phyloP scores from a whole-genome alignment of 2,329 filamentous ascomycete genomes.

The Pseudogymnoascus sp. region DNA sequence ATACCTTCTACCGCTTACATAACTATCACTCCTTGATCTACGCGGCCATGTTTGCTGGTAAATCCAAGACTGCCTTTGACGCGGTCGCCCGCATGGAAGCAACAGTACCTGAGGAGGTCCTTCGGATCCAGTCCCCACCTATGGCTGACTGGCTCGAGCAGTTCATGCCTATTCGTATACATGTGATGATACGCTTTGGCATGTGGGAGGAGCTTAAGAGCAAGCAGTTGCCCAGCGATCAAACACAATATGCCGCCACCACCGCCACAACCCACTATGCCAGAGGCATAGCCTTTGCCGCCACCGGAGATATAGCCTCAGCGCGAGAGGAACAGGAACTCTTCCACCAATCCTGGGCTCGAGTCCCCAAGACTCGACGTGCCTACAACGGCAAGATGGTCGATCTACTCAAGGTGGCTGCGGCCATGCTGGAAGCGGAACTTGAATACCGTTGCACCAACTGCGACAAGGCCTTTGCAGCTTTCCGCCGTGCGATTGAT shows the following conservation, averaged over 20 bases:
- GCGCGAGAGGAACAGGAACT: conserved; percentile 44
- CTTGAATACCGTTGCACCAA: conserved; percentile 60
- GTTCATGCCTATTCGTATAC: conserved; percentile 60
- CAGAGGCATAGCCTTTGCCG: conserved; percentile 59
- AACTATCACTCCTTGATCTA: conserved; percentile 71
- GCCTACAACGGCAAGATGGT: conserved; percentile 61
- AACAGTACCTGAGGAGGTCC: conserved; percentile 54
- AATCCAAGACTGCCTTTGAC: conserved; percentile 54
- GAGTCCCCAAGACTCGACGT: conserved; percentile 52
- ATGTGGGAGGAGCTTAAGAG: conserved; percentile 59
- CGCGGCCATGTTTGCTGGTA: conserved; percentile 69
- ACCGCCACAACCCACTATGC: conserved; percentile 64
- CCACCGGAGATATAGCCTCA: conserved; percentile 45
- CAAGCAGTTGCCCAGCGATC: conserved; percentile 50
- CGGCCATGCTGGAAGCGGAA: conserved; percentile 65
- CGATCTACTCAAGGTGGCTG: conserved; percentile 56
- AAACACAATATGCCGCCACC: conserved; percentile 58
- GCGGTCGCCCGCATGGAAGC: conserved; percentile 53
- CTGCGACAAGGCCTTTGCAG: conserved; percentile 50
- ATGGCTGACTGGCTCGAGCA: conserved; percentile 77
- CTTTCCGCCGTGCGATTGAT: conserved; percentile 49
- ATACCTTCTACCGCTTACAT: conserved; percentile 68
- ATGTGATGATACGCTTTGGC: conserved; percentile 68
- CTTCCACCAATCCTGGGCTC: conserved; percentile 44
- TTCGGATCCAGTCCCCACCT: conserved; percentile 58